A percentile compares a stretch with the other conserved stretches of the same genome.
Conservation (phyloP, 306 rosid genomes). For the Styphnolobium japonicum region DNA sequence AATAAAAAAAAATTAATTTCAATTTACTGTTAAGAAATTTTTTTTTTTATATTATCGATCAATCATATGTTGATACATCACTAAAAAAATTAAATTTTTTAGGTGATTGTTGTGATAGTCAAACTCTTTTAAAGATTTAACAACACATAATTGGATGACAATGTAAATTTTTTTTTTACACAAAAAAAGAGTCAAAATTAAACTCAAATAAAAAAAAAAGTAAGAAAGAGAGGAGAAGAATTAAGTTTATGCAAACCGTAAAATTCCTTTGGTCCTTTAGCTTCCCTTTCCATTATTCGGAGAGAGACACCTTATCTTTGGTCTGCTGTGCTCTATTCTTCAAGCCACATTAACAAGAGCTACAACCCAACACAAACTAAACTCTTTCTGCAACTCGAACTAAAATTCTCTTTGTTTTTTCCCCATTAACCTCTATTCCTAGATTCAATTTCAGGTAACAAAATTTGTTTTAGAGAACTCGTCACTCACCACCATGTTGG, state of each 20-base stretch:
- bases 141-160: too few relatives aligned
- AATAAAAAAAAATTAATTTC: not conserved
- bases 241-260: slow-evolving; percentile 23
- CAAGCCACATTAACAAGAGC: not conserved
- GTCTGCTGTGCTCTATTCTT: not conserved
- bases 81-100: too few relatives aligned
- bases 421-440: not conserved
- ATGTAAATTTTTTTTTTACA: too few relatives aligned
- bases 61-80: too few relatives aligned
- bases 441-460: not conserved
- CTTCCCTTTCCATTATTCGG: slow-evolving; percentile 30
- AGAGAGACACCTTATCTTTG: slow-evolving; percentile 36
- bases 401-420: too few relatives aligned
- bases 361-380: not conserved
- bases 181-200: too few relatives aligned
- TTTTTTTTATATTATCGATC: too few relatives aligned
- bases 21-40: too few relatives aligned
- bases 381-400: not conserved
- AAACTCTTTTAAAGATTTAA: too few relatives aligned
- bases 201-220: too few relatives aligned
- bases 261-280: slow-evolving; percentile 39
- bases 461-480: not conserved
- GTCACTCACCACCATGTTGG: not conserved
- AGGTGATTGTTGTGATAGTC: too few relatives aligned
- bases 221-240: not conserved